Evolutionary conservation across 2,329 filamentous ascomycete species (phyloP), one percentile per base, ranked within the genome.

Genomic region (Cladosporium sp.): DNA sequence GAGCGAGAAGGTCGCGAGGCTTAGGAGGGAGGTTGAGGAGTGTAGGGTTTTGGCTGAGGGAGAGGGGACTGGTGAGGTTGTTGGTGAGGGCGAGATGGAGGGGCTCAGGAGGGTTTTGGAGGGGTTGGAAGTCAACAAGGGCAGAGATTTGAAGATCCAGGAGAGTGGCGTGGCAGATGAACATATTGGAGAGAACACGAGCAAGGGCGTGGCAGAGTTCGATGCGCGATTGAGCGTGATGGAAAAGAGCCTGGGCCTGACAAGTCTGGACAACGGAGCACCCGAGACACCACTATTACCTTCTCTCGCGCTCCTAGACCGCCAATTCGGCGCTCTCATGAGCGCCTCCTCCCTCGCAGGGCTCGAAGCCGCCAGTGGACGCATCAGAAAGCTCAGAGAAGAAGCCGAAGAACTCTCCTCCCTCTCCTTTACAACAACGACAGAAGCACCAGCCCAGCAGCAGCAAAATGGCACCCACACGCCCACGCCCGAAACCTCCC

Each of bases 161-260:
- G 30, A 30, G 27, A 50, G 47, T 11, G 16, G n/a, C 41, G 52
- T 22, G 35, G 45, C 7, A 4, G 39, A 50, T 9, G 54, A 38
- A 22, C 35, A 35, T 22, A 49, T 32, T 41, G 52, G 54, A 18
- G 47, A 11, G 50, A 51, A 27, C 57, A 62, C 35, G 66, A 71
- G 8, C 85, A 88, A 61, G 81, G 40, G 48, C 8, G 41, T 88
- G 6, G 88, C 91, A 19, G 86, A 93, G 55, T 96, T 98, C 61
- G 92, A 97, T 64, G 78, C 81, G 25, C 82, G 93, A 4, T 79
- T 98, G 16, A 74, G 85, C 2, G 73, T 86, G 25, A 74, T 98
- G 41, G 93, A 98, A 72, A 83, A 83, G 57, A 80, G 84, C 1
- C 78, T 98, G 22, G 93, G 93, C 8, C 78, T 95, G 42, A 85